Percentiles rank a stretch among this genome's conserved stretches.
Evolutionary conservation across 805 yeast genomes (phyloP).

Genomic region (Jamesozyma piceae): DNA sequence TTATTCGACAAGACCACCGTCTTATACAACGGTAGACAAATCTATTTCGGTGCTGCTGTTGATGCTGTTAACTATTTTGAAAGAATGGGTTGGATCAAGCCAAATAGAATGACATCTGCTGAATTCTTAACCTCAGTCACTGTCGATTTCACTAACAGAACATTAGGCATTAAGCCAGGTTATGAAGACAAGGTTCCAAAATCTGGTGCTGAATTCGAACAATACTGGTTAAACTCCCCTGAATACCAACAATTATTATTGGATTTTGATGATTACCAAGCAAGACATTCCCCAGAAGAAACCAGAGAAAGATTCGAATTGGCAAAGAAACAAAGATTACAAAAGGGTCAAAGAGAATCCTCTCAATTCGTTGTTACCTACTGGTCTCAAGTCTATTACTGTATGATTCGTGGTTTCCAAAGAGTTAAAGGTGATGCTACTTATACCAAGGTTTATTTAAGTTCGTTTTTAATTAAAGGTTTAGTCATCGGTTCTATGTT

Average conservation of each 20-base stretch:
- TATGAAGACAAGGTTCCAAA: slow-evolving; percentile 44
- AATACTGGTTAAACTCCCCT: slow-evolving; percentile 49
- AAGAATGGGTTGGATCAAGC: slow-evolving; percentile 54
- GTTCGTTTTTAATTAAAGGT: slow-evolving; percentile 48
- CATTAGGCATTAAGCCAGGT: slow-evolving; percentile 36
- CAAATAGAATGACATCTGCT: slow-evolving; percentile 57
- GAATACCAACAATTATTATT: slow-evolving; percentile 36
- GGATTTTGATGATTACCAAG: slow-evolving; percentile 35
- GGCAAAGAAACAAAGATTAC: slow-evolving; percentile 36
- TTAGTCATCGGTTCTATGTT: slow-evolving; percentile 53
- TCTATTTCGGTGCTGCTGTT: slow-evolving; percentile 47
- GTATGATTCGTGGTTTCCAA: slow-evolving; percentile 45
- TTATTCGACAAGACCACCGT: slow-evolving; percentile 54
- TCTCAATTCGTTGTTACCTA: slow-evolving; percentile 40
- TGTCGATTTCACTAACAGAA: slow-evolving; percentile 51
- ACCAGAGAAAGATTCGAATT: slow-evolving; percentile 33
- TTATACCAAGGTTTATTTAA: slow-evolving; percentile 41
- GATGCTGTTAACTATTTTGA: slow-evolving; percentile 47
- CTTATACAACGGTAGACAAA: slow-evolving; percentile 51
- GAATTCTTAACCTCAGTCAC: slow-evolving; percentile 61
- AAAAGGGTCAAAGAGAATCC: slow-evolving; percentile 31
- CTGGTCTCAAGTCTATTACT: slow-evolving; percentile 41
- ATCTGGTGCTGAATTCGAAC: slow-evolving; percentile 49
- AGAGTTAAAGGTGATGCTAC: slow-evolving; percentile 49
- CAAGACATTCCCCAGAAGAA: slow-evolving; percentile 35